These are phyloP conservation scores for Rhizopogon vinicolor DNA, from an alignment of 768 basidiomycete species.

Conservation along the genomic window DNA sequence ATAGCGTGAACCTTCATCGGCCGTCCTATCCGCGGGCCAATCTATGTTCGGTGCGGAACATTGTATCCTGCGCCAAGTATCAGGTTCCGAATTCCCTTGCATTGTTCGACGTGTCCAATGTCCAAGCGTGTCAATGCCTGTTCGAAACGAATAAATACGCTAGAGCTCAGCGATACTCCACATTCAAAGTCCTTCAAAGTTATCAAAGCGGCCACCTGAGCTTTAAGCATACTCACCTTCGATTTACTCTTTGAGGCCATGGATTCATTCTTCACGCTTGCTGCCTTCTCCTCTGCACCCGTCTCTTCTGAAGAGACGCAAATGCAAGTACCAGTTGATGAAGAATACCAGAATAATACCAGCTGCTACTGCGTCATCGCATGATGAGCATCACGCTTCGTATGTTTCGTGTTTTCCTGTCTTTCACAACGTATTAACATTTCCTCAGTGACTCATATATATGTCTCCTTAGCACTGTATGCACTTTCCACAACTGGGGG, in stretches of 20 bases:
- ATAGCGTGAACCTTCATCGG: neutral
- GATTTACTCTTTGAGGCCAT: neutral
- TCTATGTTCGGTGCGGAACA: neutral
- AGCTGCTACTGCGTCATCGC: slow-evolving; percentile 1
- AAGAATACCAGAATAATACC: neutral
- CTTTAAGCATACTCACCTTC: neutral
- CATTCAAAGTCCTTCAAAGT: neutral
- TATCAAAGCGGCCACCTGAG: neutral
- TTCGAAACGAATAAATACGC: neutral
- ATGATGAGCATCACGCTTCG: neutral
- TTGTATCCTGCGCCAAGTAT: neutral
- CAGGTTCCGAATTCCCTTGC: neutral
- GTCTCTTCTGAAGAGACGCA: neutral
- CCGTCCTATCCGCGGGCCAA: neutral
- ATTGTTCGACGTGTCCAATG: too few relatives aligned
- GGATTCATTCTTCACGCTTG: neutral
- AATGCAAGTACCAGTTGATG: neutral
- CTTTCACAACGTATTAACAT: neutral
- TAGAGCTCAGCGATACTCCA: neutral
- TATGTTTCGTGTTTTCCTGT: neutral
- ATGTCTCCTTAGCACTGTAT: neutral
- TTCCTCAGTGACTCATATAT: neutral
- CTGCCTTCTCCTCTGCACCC: neutral
- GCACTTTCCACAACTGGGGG: neutral
- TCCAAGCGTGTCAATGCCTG: neutral